Base-by-base conservation (phyloP, 1,284 basidiomycete species). In the Chalciporus sp. region DNA sequence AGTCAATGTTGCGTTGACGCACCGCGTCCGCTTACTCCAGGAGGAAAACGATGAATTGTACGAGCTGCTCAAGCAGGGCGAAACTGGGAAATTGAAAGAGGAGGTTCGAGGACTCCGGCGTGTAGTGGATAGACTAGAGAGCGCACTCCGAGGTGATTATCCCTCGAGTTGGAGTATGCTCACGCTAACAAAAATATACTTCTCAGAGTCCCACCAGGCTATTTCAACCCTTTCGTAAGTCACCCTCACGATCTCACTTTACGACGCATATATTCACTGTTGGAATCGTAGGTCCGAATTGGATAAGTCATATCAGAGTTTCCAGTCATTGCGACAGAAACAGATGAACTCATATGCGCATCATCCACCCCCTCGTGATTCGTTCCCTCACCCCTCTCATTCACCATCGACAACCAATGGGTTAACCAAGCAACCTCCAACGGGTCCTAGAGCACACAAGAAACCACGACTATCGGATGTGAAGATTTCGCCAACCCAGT, bases 41-140 rank as follows among this genome's bases (percentile, higher is more conserved):
- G 85, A 89, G 50, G 90, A 92, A 71, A 92, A 92, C 55, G 88
- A 92, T 58, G 90, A 92, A 58, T 62, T 90, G 5, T 92, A 91
- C 64, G 81, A 84, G 48, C 71, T 92, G 7, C 70, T 92, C 42
- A 86, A 83, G 67, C 74, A 74, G 26, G 82, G 85, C 45, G 86
- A 91, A 69, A 88, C 86, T 0, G 88, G 87, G 2, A 81, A 80
- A 63, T 66, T 92, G 53, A 90, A 90, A 64, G 90, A 92, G 65
- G 89, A 92, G 67, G 88, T 88, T 5, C 80, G 81, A 46, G 82
- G 82, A 16, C 74, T 92, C 53, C 78, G 83, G 42, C 77, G 82
- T 59, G 80, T 84, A 28, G 85, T 91, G 43, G 76, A 77, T 49
- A 81, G 82, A 61, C 73, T 92, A 40, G 86, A 92, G 68, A 75